These are phyloP conservation scores for Mitragyna speciosa DNA, from an alignment of 257 asterid species.

Conservation along the genomic window DNA sequence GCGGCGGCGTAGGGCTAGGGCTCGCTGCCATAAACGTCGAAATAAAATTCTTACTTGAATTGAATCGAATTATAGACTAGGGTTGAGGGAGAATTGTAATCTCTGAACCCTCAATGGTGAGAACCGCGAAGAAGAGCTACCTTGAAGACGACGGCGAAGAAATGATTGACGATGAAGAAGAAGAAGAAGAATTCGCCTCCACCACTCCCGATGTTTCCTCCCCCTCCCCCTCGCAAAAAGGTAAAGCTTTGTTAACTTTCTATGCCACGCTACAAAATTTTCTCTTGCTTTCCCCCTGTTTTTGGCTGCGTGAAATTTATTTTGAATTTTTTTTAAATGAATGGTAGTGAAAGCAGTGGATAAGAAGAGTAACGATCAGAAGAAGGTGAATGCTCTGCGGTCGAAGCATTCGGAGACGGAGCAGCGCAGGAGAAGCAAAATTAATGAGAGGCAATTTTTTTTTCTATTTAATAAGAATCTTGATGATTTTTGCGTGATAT, in stretches of 20 bases:
- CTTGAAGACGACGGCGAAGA: slow-evolving; percentile 43
- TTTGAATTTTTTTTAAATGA: background rate
- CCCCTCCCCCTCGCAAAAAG: background rate
- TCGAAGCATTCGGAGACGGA: slow-evolving; percentile 91
- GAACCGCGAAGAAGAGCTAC: slow-evolving; percentile 28
- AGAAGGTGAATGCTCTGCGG: slow-evolving; percentile 49
- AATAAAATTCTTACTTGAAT: background rate
- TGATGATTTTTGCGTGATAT: background rate
- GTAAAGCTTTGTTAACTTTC: no score
- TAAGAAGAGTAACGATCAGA: slow-evolving; percentile 48
- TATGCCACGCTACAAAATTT: no score
- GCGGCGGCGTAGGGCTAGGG: slow-evolving; percentile 16
- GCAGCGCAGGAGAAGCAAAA: slow-evolving; percentile 80
- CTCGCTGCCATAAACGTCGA: background rate
- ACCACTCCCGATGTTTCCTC: slow-evolving; percentile 47
- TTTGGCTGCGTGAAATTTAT: background rate
- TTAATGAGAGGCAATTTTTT: slow-evolving; percentile 66
- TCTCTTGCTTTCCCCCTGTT: no score
- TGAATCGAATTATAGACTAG: background rate
- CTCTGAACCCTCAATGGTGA: slow-evolving; percentile 34
- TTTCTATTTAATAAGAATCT: background rate
- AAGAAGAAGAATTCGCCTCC: slow-evolving; percentile 20
- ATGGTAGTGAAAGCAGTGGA: slow-evolving; percentile 41
- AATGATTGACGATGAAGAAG: slow-evolving; percentile 27
- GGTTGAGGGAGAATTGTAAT: background rate